Percentiles rank a stretch among this genome's conserved stretches.
phyloP scores from a whole-genome alignment of 495 filamentous ascomycete species.

The Evernia prunastri region DNA sequence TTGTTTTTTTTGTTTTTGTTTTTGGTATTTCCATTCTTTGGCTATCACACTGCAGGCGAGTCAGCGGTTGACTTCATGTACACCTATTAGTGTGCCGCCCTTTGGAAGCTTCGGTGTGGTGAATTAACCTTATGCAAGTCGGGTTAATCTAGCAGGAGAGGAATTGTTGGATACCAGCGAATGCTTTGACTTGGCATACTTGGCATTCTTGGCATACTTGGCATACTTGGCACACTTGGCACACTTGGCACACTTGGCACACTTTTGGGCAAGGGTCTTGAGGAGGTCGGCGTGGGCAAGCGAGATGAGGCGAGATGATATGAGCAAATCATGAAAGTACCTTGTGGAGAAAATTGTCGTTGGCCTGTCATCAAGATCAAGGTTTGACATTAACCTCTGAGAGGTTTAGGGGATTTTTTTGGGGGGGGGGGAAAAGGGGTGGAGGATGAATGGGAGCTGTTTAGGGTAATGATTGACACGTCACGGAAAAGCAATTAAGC shows the following conservation, averaged over 20 bases:
- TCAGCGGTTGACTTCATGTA: background rate
- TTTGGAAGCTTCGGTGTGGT: too few species aligned
- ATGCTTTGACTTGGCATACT: background rate
- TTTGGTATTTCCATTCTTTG: background rate
- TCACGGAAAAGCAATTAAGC: too few species aligned
- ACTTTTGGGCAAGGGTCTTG: too few species aligned
- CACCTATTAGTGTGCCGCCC: too few species aligned
- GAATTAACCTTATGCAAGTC: background rate
- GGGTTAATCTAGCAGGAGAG: background rate
- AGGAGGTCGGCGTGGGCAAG: background rate
- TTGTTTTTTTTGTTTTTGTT: background rate
- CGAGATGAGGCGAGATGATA: background rate
- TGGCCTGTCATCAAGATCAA: background rate
- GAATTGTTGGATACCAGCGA: background rate
- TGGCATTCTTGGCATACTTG: background rate
- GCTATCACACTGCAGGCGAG: background rate
- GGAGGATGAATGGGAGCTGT: background rate
- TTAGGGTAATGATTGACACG: constrained; percentile 20
- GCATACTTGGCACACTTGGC: background rate
- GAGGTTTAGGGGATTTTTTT: background rate
- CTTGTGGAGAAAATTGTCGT: too few species aligned
- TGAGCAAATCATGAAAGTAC: background rate
- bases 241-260: background rate
- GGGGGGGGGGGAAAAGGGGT: background rate
- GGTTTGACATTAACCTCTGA: background rate